Base-by-base conservation (phyloP, 495 filamentous ascomycete species). In the Podospora tetraspora region DNA sequence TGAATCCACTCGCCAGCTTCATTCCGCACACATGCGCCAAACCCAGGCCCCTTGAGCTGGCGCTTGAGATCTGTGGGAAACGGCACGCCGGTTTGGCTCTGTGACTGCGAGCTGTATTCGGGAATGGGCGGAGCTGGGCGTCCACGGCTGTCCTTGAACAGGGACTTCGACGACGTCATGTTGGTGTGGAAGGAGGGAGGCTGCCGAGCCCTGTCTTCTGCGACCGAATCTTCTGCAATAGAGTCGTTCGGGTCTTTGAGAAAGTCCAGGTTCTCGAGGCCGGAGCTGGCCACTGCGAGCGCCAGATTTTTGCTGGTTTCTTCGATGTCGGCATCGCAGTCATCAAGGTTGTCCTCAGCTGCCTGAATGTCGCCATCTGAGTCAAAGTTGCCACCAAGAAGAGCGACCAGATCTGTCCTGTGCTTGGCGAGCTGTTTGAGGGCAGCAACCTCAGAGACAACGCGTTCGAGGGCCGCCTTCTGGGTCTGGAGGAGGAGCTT, bases 41-140 rank as follows among this genome's bases (percentile, higher is more conserved):
- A 43, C 13, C 34, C 34, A 43, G 43, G 43, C 43, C 7, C 43
- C 6, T n/a, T n/a, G 43, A n/a, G 6, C 43, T 52, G 16, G 16
- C 19, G 43, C 43, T 52, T 52, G 43, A n/a, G 4, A 52, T 7
- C n/a, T 19, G 43, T 19, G 43, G 5, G 16, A n/a, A 52, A 8
- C 43, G 43, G n/a, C 43, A 19, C 7, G 43, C 43, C 43, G 6
- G n/a, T 19, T n/a, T 52, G 43, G 43, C 61, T 60, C 21, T 23
- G 60, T 11, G 16, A 13, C 69, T 86, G 81, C 21, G 79, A 79
- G 63, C 75, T 76, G 66, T 76, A 77, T 65, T 78, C 73, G 3
- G 75, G 76, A 27, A 79, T 70, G 16, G 43, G 19, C 19, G 43
- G 43, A 52, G 43, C 43, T 2, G 43, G 43, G 43, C 43, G 43